phyloP scores from a whole-genome alignment of 1,284 basidiomycete species.

The Fomitopsis betulina region DNA sequence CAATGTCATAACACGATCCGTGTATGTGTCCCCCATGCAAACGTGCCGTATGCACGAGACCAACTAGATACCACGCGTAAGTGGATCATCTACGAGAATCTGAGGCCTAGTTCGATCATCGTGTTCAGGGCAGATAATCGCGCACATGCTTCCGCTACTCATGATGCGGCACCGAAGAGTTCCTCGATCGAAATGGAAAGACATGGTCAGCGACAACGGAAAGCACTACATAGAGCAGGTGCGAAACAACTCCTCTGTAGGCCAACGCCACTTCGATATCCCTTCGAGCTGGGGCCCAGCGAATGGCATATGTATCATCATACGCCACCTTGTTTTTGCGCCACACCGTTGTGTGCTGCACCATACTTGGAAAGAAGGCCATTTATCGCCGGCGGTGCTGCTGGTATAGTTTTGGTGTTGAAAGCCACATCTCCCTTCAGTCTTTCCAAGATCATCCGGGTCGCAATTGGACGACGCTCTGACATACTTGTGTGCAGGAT shows the following conservation, averaged over 20 bases:
- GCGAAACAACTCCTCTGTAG: conserved; percentile 19
- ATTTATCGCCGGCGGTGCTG: not conserved
- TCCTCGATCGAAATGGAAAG: conserved; percentile 67
- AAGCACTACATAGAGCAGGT: conserved; percentile 83
- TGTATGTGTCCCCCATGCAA: conserved; percentile 48
- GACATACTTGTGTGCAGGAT: conserved; percentile 23
- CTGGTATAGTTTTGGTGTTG: no score
- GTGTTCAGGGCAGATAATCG: conserved; percentile 57
- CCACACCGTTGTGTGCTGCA: conserved; percentile 8
- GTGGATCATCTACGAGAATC: conserved; percentile 20
- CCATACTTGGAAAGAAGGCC: not conserved
- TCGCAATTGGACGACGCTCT: not conserved
- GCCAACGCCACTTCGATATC: not conserved
- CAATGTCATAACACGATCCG: conserved; percentile 39
- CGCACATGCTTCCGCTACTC: conserved; percentile 69
- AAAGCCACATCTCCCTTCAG: no score
- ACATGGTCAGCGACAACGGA: conserved; percentile 52
- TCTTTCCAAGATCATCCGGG: no score
- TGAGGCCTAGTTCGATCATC: not conserved
- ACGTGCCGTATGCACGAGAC: conserved; percentile 46
- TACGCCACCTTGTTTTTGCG: conserved; percentile 7
- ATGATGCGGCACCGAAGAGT: conserved; percentile 82
- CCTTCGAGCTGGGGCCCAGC: no score
- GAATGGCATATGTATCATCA: not conserved
- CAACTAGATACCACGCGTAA: conserved; percentile 61